Base-by-base conservation (phyloP, 345 rosid species). In the Populus davidiana region DNA sequence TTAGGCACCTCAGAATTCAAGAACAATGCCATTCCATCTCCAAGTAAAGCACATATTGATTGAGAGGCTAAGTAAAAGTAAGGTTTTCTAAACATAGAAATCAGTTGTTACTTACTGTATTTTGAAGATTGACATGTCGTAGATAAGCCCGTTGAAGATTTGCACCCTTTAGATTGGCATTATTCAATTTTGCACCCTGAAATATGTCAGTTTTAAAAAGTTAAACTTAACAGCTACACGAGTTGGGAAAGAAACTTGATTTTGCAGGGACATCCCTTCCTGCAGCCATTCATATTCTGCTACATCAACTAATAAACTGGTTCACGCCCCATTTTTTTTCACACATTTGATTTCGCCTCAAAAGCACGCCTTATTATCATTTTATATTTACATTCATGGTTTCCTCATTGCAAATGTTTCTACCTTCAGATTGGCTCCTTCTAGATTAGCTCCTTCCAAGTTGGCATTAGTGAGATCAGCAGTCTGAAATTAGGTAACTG, bases 391-490 rank as follows among this genome's bases (percentile, higher is more conserved):
- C 29, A 8, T 44, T 61, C 47, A 54, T 13, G 35, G 29, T 27
- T 79, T 23, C 38, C 21, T 11, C 35, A 63, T 54, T 54, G 21
- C 56, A 65, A 63, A 62, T 39, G 69, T 8, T 52, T 47, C 72
- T 84, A 91, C 99, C 93, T 95, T 95, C 79, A 95, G 81, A 86
- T 95, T 95, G 75, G 97, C 98, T 78, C 98, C 99, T 87, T 95
- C 99, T 38, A 93, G 82, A 84, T 90, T 93, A 56, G 97, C 98
- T 74, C 98, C 97, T 86, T 95, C 96, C 80, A 95, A 81, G 88
- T 95, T 95, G 72, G 98, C 98, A 86, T 92, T 86, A 27, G 98
- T 95, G 76, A 93, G 93, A 87, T 95, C 97, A 35, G 97, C 99
- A 76, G 82, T 85, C 99, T 95, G 89, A 65, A 75, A 81, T 70